Evolutionary conservation across 805 yeast genomes (phyloP).

Genomic region (Lachancea nothofagi): DNA sequence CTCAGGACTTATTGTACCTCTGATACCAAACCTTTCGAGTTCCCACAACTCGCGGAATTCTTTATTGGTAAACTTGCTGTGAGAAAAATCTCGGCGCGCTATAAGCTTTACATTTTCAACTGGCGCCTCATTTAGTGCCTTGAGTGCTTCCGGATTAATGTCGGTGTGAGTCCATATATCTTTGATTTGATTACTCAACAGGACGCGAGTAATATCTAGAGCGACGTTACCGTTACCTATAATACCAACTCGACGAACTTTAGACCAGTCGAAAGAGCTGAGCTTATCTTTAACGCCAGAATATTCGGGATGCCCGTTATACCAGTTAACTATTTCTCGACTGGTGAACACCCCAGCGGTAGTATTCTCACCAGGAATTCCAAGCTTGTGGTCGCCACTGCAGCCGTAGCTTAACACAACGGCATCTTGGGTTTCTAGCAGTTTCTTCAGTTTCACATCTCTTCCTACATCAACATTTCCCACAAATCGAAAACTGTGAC

Average conservation of each 20-base stretch:
- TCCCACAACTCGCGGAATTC: conserved; percentile 83
- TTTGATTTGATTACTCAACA: conserved; percentile 48
- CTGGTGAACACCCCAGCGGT: conserved; percentile 69
- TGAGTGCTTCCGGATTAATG: conserved; percentile 56
- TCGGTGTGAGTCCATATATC: conserved; percentile 66
- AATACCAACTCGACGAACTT: conserved; percentile 62
- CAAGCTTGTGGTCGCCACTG: conserved; percentile 46
- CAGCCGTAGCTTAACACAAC: conserved; percentile 83
- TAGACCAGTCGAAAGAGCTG: conserved; percentile 52
- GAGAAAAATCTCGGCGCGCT: conserved; percentile 80
- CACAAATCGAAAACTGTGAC: conserved; percentile 45
- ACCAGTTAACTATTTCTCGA: conserved; percentile 90
- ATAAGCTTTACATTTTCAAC: conserved; percentile 66
- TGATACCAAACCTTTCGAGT: conserved; percentile 46
- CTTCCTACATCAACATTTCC: conserved; percentile 72
- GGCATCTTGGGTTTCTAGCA: conserved; percentile 59
- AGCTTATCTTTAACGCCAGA: conserved; percentile 28
- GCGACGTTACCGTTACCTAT: conserved; percentile 99
- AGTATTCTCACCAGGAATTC: conserved; percentile 54
- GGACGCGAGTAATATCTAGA: conserved; percentile 76
- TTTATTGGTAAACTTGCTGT: conserved; percentile 86
- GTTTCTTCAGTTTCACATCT: conserved; percentile 46
- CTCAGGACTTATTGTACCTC: conserved; percentile 40
- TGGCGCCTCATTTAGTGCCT: conserved; percentile 43
- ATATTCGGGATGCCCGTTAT: conserved; percentile 76